Evolutionary conservation across 192 early-diverging fungal species (phyloP).

Genomic region (Coemansia sp.): DNA sequence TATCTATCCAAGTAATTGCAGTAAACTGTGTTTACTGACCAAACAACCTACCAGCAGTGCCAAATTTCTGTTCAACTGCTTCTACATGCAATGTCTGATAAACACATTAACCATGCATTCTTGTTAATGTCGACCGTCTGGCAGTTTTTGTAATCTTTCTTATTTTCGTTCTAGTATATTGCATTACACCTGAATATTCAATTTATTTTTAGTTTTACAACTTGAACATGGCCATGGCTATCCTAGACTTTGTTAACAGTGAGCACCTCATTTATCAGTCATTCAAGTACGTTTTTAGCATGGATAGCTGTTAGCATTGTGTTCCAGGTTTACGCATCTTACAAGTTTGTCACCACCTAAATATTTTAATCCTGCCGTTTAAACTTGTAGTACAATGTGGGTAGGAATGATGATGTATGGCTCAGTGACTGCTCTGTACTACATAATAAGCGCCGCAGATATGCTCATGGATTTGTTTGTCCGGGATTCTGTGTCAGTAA

Average conservation of each 20-base stretch:
- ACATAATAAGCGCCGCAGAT: constrained; percentile 32
- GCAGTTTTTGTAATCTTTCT: not conserved
- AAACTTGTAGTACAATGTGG: constrained; percentile 31
- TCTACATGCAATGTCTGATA: no score
- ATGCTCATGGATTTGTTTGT: constrained; percentile 37
- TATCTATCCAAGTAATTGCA: not conserved
- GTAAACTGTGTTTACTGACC: not conserved
- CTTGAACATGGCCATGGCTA: constrained; percentile 13
- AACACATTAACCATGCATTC: no score
- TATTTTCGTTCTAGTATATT: no score
- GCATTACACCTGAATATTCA: not conserved
- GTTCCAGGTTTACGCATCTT: not conserved
- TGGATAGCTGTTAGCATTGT: not conserved
- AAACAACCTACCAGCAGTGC: not conserved
- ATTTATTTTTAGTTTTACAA: not conserved
- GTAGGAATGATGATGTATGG: constrained; percentile 48
- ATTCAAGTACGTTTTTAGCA: constrained; percentile 32
- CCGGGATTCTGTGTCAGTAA: constrained; percentile 32
- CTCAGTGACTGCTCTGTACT: constrained; percentile 24
- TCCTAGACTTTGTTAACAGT: constrained; percentile 16
- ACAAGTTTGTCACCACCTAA: not conserved
- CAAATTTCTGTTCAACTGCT: no score
- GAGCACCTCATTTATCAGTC: constrained; percentile 26
- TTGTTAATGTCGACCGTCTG: no score
- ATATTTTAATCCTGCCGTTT: no score